Evolutionary conservation across 1,284 basidiomycete species (phyloP).

Genomic region (Caloboletus firmus): DNA sequence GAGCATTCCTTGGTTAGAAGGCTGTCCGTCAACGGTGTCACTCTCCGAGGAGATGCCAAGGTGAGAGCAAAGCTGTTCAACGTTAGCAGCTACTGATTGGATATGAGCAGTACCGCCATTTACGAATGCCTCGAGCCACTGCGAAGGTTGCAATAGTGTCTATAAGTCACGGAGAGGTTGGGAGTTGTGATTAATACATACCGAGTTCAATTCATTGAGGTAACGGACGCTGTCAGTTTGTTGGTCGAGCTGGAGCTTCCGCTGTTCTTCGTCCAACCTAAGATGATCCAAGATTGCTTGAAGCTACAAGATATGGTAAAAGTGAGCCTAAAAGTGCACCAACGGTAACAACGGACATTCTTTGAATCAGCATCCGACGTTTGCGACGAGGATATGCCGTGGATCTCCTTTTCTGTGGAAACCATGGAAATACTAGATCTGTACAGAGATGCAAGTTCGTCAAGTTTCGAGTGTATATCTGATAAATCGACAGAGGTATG

Average conservation of each 20-base stretch:
- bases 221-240: conserved; percentile 72
- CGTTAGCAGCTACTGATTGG: conserved; percentile 55
- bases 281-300: conserved; percentile 47
- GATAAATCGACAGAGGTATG: conserved; percentile 15
- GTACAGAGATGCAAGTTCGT: conserved; percentile 28
- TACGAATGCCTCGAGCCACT: conserved; percentile 86
- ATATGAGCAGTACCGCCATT: conserved; percentile 71
- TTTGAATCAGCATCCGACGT: conserved; percentile 15
- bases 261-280: conserved; percentile 47
- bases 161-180: background rate
- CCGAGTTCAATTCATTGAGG: conserved; percentile 70
- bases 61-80: conserved; percentile 60
- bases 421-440: conserved; percentile 9
- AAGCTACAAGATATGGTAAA: conserved; percentile 34
- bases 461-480: conserved; percentile 30
- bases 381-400: background rate
- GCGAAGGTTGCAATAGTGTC: background rate
- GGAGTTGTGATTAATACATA: conserved; percentile 30
- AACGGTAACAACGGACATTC: conserved; percentile 14
- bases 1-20: conserved; percentile 21
- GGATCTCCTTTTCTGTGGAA: conserved; percentile 3
- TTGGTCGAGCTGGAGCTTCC: conserved; percentile 51
- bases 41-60: conserved; percentile 34
- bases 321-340: background rate
- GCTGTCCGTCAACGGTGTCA: conserved; percentile 5